Conservation (phyloP, 2,329 filamentous ascomycete species). For the Monilinia vaccinii-corymbosi region DNA sequence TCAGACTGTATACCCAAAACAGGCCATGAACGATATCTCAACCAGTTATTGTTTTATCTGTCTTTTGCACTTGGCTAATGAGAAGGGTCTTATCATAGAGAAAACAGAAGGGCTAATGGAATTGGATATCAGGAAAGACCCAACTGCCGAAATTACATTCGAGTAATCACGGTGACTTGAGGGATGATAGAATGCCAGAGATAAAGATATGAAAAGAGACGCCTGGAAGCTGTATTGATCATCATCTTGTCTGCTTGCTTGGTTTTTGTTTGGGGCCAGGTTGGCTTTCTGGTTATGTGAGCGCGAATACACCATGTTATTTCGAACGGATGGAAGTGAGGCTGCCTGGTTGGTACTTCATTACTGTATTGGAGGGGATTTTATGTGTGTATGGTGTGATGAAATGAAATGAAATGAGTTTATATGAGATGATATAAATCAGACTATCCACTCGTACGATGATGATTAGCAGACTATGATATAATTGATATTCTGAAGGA, state of each 20-base stretch:
- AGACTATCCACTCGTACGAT: neutral
- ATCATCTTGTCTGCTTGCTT: neutral
- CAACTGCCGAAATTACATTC: conserved; percentile 46
- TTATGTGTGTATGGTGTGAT: neutral
- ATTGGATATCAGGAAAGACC: conserved; percentile 53
- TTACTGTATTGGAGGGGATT: neutral
- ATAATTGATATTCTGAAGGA: no score
- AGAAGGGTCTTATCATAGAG: conserved; percentile 60
- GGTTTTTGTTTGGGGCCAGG: neutral
- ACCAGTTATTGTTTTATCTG: conserved; percentile 91
- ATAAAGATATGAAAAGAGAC: neutral
- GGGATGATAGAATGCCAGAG: neutral
- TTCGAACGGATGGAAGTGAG: neutral
- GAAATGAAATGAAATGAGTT: neutral
- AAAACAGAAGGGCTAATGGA: conserved; percentile 43
- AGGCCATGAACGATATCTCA: conserved; percentile 86
- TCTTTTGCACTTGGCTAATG: conserved; percentile 65
- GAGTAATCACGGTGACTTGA: conserved; percentile 16
- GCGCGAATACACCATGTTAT: neutral
- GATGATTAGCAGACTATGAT: neutral
- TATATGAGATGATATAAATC: neutral
- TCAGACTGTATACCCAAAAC: conserved; percentile 75
- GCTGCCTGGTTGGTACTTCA: no score
- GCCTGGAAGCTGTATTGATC: neutral
- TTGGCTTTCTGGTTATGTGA: neutral